A percentile compares a stretch with the other conserved stretches of the same genome.
These are phyloP conservation scores for Dillenia suffruticosa DNA, from an alignment of 164 flowering plant species.

Conservation along the genomic window DNA sequence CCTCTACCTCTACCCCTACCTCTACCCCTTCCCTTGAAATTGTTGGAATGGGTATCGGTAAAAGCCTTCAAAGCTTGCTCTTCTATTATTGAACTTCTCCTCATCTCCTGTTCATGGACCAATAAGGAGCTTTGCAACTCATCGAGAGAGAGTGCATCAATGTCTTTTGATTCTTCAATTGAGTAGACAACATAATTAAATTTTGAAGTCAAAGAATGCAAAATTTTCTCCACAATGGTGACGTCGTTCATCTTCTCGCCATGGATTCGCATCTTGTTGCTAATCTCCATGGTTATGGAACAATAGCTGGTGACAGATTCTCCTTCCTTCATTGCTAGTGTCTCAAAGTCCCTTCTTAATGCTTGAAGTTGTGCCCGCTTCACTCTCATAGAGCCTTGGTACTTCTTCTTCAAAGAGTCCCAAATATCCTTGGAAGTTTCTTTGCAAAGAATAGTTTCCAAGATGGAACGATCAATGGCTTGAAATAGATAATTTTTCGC, in stretches of 20 bases:
- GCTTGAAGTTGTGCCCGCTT: slow-evolving; percentile 19
- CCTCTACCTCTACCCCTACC: slow-evolving; percentile 14
- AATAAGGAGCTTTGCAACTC: slow-evolving; percentile 18
- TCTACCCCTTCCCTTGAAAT: slow-evolving; percentile 5
- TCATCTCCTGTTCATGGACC: slow-evolving; percentile 23
- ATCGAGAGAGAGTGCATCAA: slow-evolving; percentile 8
- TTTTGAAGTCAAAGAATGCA: slow-evolving; percentile 10
- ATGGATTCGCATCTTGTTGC: slow-evolving; percentile 10
- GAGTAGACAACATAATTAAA: slow-evolving; percentile 21
- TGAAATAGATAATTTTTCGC: slow-evolving; percentile 12
- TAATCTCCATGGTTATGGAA: slow-evolving; percentile 12
- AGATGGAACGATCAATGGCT: slow-evolving; percentile 8
- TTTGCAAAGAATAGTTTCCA: slow-evolving; percentile 21
- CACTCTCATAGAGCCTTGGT: slow-evolving; percentile 13
- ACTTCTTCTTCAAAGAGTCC: slow-evolving; percentile 18
- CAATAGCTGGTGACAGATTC: slow-evolving; percentile 9
- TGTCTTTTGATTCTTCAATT: slow-evolving; percentile 19
- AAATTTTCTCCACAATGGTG: slow-evolving; percentile 14
- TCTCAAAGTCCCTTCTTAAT: slow-evolving; percentile 7
- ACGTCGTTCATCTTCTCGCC: slow-evolving; percentile 16
- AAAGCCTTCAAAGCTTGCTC: slow-evolving; percentile 23
- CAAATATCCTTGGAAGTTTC: slow-evolving; percentile 19
- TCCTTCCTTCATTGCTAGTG: slow-evolving; percentile 8
- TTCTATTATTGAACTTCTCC: slow-evolving; percentile 1
- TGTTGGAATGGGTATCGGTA: slow-evolving; percentile 5